A percentile compares a stretch with the other conserved stretches of the same genome.
Evolutionary conservation across 352 stramenopile genomes (phyloP).

Genomic region (Pythium aristosporum): DNA sequence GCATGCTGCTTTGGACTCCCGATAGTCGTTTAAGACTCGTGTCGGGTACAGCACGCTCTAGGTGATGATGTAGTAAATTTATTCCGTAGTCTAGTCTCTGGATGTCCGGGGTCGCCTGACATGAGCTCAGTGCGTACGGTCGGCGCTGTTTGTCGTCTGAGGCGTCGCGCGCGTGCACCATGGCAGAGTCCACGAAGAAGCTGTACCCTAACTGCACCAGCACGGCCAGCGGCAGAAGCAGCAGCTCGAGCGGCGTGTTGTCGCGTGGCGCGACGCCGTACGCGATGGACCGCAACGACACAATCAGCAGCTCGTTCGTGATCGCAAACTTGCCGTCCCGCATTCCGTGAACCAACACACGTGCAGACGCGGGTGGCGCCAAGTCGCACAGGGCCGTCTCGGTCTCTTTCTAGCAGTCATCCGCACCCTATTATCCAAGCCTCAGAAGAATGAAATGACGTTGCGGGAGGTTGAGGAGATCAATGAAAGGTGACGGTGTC

Average conservation of each 20-base stretch:
- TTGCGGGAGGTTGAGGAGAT: not conserved
- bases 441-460: not conserved
- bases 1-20: no score
- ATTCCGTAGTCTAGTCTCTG: no score
- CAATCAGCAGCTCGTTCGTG: conserved; percentile 47
- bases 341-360: conserved; percentile 38
- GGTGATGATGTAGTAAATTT: no score
- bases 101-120: no score
- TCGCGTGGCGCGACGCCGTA: conserved; percentile 43
- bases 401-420: no score
- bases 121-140: conserved; percentile 1
- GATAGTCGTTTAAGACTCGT: no score
- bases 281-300: conserved; percentile 39
- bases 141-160: not conserved
- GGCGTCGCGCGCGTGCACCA: conserved; percentile 5
- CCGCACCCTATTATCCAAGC: no score
- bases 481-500: conserved; percentile 9
- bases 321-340: conserved; percentile 47
- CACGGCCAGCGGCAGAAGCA: conserved; percentile 33
- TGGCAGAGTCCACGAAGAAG: conserved; percentile 43
- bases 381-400: conserved; percentile 43
- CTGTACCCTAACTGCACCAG: conserved; percentile 39
- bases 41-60: no score
- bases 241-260: conserved; percentile 39
- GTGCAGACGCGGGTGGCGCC: conserved; percentile 25